Base-by-base conservation (phyloP, 768 basidiomycete genomes). In the Suillus subalutaceus region DNA sequence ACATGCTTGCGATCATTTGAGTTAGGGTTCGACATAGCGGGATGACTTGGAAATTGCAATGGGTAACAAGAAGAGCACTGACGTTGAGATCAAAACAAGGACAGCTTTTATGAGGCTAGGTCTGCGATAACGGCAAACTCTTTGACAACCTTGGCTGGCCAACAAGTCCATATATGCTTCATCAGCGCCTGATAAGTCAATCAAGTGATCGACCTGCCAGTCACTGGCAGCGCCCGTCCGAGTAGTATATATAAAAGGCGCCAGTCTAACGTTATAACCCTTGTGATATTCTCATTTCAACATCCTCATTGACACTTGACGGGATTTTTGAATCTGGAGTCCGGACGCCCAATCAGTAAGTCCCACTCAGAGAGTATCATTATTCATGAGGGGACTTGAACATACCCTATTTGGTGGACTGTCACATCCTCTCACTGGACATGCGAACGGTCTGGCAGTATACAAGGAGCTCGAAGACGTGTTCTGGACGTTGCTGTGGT, bases 61-160 rank as follows among this genome's bases (percentile, higher is more conserved):
- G 26, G 26, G 26, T 10, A 20, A 35, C 2, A 18, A 7, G 2
- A 7, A 53, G 52, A n/a, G 6, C 20, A 35, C 15, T 12, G 18
- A 16, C 12, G 23, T 3, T 30, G 30, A 5, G 16, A 32, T 16
- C 3, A 53, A 2, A 38, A 26, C 66, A 50, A 63, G 41, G 44
- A 72, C 23, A 41, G 4, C 61, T 52, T 67, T 66, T 75, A 73
- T 66, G 30, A 68, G 65, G 65, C 40, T 23, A 74, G 70, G 72
- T 4, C 15, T 40, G 23, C 38, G 58, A 59, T 59, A 59, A 41
- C 58, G 58, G 58, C 6, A 2, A 59, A 30, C 40, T 26, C 40
- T 59, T 59, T 30, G 5, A 26, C 58, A 26, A 4, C 58, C 58
- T 59, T 59, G 1, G 23, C 40, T 6, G 1, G 40, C 40, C 38